A percentile compares a stretch with the other conserved stretches of the same genome.
Conservation (phyloP, 2,329 filamentous ascomycete species). For the Fusarium nurragi region DNA sequence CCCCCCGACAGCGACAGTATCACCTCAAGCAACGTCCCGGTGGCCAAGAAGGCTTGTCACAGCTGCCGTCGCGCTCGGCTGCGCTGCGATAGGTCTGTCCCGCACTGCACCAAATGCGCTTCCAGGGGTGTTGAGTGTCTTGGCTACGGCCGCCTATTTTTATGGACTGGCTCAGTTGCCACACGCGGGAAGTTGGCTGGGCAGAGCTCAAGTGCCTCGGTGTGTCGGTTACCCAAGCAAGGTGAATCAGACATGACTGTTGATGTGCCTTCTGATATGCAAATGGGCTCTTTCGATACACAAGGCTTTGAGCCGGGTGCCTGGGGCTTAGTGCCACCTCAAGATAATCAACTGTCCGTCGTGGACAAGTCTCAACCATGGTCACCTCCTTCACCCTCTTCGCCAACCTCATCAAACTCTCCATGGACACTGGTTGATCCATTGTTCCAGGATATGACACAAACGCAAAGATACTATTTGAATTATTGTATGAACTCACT, state of each 20-base stretch:
- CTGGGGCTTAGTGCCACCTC: conserved; percentile 5
- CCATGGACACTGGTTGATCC: conserved; percentile 55
- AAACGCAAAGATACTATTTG: conserved; percentile 54
- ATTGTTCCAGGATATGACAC: conserved; percentile 62
- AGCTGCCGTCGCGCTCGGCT: conserved; percentile 63
- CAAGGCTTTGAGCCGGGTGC: conserved; percentile 7
- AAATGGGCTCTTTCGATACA: conserved; percentile 19
- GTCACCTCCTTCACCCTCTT: conserved; percentile 34
- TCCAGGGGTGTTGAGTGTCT: conserved; percentile 60
- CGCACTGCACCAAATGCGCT: conserved; percentile 61
- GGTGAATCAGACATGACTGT: conserved; percentile 10
- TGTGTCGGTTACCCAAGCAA: conserved; percentile 33
- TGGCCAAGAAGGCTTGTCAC: conserved; percentile 54
- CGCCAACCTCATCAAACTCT: conserved; percentile 24
- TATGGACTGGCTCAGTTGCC: conserved; percentile 61
- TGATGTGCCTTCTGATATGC: conserved; percentile 13
- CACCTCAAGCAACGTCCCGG: conserved; percentile 16
- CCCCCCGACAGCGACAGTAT: conserved; percentile 29
- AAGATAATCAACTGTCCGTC: conserved; percentile 31
- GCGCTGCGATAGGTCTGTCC: conserved; percentile 61
- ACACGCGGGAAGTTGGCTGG: conserved; percentile 54
- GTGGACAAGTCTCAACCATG: conserved; percentile 13
- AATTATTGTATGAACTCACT: conserved; percentile 49
- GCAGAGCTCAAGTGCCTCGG: conserved; percentile 46
- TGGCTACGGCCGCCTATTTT: conserved; percentile 62